Base-by-base conservation (phyloP, 805 yeast genomes). In the Hemisphaericaspora nanyangensis region DNA sequence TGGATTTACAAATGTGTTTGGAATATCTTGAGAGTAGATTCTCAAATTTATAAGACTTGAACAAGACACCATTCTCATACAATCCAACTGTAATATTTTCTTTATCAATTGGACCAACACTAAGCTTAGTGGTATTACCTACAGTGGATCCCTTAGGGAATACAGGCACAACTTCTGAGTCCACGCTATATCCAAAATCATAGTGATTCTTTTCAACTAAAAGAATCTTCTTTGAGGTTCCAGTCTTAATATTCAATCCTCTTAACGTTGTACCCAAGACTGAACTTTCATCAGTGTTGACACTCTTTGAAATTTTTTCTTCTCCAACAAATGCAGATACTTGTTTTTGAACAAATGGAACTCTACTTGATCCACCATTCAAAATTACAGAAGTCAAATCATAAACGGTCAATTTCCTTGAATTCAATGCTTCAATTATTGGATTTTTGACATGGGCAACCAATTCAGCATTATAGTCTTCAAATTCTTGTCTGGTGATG, bases 271-370 rank as follows among this genome's bases (percentile, higher is more conserved):
- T 79, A 35, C 99, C 99, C 51, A 86, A 72, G 11, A 87, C 96
- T 37, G 87, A 87, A 32, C 97, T 81, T 65, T 93, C 99, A 61
- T 93, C 99, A 0, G 99, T 93, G 60, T 93, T 93, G 32, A 93
- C 95, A 37, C 82, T 86, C 59, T 82, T 88, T 17, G 95, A 73
- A 29, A 90, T 69, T 44, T 55, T 65, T 2, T 77, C 82, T 15
- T 77, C 77, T 1, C 83, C 87, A 30, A 82, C 63, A 31, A 79
- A 65, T 2, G 74, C 56, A 2, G 57, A 45, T 42, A 87, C 64
- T 38, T 73, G 76, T 40, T 76, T 72, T 60, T 88, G 93, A 34
- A 93, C 84, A 52, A 85, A 74, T 12, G 99, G 99, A 22, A 88
- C 85, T 58, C 99, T 79, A 5, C 91, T 79, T 0, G 95, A 79